Base-by-base conservation (phyloP, 2,329 filamentous ascomycete genomes). In the Claviceps arundinis region DNA sequence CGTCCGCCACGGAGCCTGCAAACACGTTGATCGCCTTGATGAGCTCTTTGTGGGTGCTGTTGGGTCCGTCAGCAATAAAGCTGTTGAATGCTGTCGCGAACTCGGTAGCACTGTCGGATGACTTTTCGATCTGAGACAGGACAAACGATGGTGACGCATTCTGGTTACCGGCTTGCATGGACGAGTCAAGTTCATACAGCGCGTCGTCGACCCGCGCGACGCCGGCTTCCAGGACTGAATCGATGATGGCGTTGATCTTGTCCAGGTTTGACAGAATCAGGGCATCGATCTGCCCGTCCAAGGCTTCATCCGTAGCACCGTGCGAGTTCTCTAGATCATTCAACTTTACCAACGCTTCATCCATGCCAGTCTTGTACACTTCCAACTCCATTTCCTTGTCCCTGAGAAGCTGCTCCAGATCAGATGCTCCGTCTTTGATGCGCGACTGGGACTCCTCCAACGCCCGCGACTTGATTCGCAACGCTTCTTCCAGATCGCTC, bases 21-120 rank as follows among this genome's bases (percentile, higher is more conserved):
- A 97, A 96, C 50, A 89, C 80, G 62, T 89, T 93, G 60, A 95
- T 87, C 0, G 89, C 88, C 65, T 89, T 89, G 68, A 97, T 97
- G 55, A 98, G 85, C 54, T 95, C 90, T 2, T 86, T 81, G 62
- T 96, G 89, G 9, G 83, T 84, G 64, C 87, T 89, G 67, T 90
- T 95, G 5, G 91, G 90, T 0, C 93, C 93, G 64, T 98, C 93
- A 7, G 91, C 93, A 61, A 98, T 94, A 68, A 94, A 97, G 69
- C 95, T 95, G 73, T 96, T 98, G 76, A 97, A 98, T 0, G 93
- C 85, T 0, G 91, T 97, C 1, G 91, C 93, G 68, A 98, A 98
- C 65, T 98, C 93, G 68, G 94, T 97, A 13, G 93, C 89, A 58
- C 84, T 95, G 9, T 89, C 82, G 7, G 90, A 93, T 0, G 93